Percentiles rank a stretch among this genome's conserved stretches.
phyloP scores from a whole-genome alignment of 1,284 basidiomycete genomes.

The Sparassis latifolia region DNA sequence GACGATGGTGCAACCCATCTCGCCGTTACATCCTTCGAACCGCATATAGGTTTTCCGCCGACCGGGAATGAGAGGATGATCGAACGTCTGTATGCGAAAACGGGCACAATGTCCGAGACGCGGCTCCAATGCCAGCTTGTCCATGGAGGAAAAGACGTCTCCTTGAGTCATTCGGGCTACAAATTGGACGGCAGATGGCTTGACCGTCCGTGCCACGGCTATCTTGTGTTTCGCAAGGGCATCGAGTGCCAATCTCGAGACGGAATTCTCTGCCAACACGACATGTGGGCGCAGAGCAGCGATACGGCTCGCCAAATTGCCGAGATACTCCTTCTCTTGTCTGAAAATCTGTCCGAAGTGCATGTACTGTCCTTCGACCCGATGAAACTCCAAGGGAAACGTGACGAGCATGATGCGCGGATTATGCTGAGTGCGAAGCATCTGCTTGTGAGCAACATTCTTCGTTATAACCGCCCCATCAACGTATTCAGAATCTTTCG shows the following conservation, averaged over 20 bases:
- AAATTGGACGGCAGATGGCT: conserved; percentile 81
- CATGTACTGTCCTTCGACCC: conserved; percentile 92
- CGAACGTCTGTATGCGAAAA: conserved; percentile 90
- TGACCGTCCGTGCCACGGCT: conserved; percentile 87
- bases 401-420: conserved; percentile 95
- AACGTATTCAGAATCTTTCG: conserved; percentile 93
- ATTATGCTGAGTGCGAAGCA: conserved; percentile 64
- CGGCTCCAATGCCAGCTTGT: conserved; percentile 88
- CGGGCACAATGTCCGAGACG: conserved; percentile 86
- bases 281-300: conserved; percentile 89
- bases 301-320: conserved; percentile 85
- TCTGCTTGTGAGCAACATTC: conserved; percentile 93
- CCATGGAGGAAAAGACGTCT: conserved; percentile 93
- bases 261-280: conserved; percentile 88
- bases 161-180: conserved; percentile 93
- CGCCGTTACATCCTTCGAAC: conserved; percentile 89
- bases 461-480: conserved; percentile 97
- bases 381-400: conserved; percentile 93
- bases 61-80: conserved; percentile 87
- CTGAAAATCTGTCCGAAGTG: conserved; percentile 89
- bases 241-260: conserved; percentile 89
- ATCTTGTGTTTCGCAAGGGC: conserved; percentile 86
- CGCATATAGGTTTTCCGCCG: conserved; percentile 94
- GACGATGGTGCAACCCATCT: conserved; percentile 92
- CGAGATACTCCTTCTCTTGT: conserved; percentile 93